Base-by-base conservation (phyloP, 805 yeast species). In the Millerozyma acaciae region DNA sequence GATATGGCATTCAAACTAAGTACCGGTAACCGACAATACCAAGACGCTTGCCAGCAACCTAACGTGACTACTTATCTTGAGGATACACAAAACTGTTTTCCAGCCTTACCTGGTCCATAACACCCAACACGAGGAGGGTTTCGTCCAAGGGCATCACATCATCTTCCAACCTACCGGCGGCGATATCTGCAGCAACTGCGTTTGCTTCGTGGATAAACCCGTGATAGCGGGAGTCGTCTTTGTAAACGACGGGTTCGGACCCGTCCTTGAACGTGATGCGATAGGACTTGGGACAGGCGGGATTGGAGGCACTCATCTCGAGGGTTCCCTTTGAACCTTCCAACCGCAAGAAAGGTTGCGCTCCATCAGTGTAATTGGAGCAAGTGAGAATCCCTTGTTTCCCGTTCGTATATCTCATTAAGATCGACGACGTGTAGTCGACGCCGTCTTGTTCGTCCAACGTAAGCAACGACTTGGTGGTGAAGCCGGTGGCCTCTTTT, bases 151-250 rank as follows among this genome's bases (percentile, higher is more conserved):
- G 68, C 48, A 65, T 52, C 3, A 49, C 28, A 13, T 44, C 51
- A 38, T 65, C 62, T 40, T 65, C 60, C 10, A 49, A 44, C 34
- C 53, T 57, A 8, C 75, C 75, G 10, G 50, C 54, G 5, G 47
- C 34, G 25, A 76, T 55, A 34, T 67, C 73, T 29, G 60, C 51
- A 3, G 76, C 80, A 19, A 66, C 68, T 4, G 73, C 77, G 43
- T 74, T 69, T 1, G 80, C 80, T 53, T 76, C 81, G 50, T 68
- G 69, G 43, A 70, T 70, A 48, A 75, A 69, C 0, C 83, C 83
- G 30, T 57, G 50, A 28, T 62, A 68, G 3, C 63, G 66, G 6
- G 59, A 50, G 16, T 57, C 50, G 34, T 62, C 67, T 24, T 57
- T 51, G 35, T 51, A 52, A 16, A 50, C 64, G 21, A 53, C 42